phyloP scores from a whole-genome alignment of 495 filamentous ascomycete species.

The Hypoxylon lienhwacheense region DNA sequence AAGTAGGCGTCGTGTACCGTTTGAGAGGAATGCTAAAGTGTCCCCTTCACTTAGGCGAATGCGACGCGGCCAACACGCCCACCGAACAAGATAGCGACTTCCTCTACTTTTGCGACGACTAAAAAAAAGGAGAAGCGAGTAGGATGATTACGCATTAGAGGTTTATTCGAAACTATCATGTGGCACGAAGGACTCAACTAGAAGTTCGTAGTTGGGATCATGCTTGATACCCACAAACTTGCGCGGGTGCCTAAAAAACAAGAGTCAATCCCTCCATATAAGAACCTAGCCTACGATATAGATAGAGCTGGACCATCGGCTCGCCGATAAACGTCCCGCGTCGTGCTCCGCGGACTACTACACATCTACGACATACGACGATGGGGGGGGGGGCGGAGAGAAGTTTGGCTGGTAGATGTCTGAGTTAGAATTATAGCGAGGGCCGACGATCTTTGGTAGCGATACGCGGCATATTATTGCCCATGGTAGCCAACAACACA shows the following conservation, averaged over 20 bases:
- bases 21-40: background rate
- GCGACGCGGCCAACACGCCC: constrained; percentile 12
- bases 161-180: background rate
- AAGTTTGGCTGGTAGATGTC: no score
- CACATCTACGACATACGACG: no score
- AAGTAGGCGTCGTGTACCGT: no score
- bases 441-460: background rate
- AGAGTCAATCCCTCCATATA: background rate
- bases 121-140: no score
- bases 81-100: constrained; percentile 19
- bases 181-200: background rate
- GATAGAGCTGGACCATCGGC: no score
- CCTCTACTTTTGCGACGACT: constrained; percentile 26
- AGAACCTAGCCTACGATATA: no score
- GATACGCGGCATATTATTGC: background rate
- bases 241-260: background rate
- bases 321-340: background rate
- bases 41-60: constrained; percentile 12
- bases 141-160: background rate
- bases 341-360: background rate
- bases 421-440: background rate
- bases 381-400: no score
- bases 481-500: background rate
- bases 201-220: background rate
- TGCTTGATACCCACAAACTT: background rate